Evolutionary conservation across 1,284 basidiomycete species (phyloP).

Genomic region (Trichosporon asahii): DNA sequence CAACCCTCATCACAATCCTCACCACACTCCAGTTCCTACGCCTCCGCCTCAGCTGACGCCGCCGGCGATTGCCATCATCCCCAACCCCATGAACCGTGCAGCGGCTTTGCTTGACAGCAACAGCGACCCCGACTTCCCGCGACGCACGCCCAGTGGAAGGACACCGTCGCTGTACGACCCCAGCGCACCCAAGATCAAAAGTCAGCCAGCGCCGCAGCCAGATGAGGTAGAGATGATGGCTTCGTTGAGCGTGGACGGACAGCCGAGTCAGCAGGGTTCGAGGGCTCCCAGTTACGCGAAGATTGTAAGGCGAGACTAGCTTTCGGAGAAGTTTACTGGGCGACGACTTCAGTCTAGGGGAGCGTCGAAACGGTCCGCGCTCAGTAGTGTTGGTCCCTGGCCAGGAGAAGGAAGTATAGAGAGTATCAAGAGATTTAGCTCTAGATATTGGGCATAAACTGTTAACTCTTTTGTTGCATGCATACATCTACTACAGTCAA

Average conservation of each 20-base stretch:
- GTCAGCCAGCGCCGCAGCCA: neutral
- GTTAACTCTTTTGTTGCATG: slow-evolving; percentile 8
- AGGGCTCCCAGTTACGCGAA: slow-evolving; percentile 43
- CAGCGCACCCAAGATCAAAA: slow-evolving; percentile 4
- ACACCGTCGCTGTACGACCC: slow-evolving; percentile 38
- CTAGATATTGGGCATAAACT: slow-evolving; percentile 1
- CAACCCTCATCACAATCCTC: slow-evolving; percentile 2
- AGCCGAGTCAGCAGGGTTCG: neutral
- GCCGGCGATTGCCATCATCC: slow-evolving; percentile 13
- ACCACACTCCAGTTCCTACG: neutral
- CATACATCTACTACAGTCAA: slow-evolving; percentile 1
- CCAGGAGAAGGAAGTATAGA: neutral
- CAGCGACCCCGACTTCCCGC: slow-evolving; percentile 40
- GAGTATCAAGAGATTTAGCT: slow-evolving; percentile 3
- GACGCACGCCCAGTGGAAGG: slow-evolving; percentile 28
- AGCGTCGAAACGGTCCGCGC: no score
- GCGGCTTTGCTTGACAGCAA: neutral
- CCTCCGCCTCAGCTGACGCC: slow-evolving; percentile 8
- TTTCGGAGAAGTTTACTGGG: neutral
- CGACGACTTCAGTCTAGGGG: no score
- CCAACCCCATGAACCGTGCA: slow-evolving; percentile 15
- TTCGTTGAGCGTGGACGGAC: slow-evolving; percentile 6
- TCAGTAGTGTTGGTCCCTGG: no score
- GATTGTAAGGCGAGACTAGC: slow-evolving; percentile 43
- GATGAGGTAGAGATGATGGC: slow-evolving; percentile 10